Evolutionary conservation across 495 filamentous ascomycete genomes (phyloP).

Genomic region (Neurospora tetrasperma): DNA sequence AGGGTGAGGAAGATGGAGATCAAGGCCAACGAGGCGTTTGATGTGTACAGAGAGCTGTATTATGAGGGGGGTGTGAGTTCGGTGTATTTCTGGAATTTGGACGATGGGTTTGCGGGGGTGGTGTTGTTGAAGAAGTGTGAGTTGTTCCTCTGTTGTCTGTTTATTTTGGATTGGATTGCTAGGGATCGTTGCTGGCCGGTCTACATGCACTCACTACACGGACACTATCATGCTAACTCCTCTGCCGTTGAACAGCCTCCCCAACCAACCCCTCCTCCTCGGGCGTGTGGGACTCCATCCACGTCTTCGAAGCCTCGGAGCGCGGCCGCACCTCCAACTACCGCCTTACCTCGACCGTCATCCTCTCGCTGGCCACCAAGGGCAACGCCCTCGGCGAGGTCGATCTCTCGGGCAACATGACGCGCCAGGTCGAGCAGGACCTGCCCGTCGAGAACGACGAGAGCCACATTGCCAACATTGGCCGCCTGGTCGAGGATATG

Average conservation of each 20-base stretch:
- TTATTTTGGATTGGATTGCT: neutral
- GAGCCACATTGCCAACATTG: conserved; percentile 93
- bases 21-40: conserved; percentile 88
- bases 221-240: no score
- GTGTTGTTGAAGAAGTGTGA: conserved; percentile 89
- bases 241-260: conserved; percentile 9
- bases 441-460: conserved; percentile 80
- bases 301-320: conserved; percentile 94
- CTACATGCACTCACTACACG: no score
- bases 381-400: conserved; percentile 71
- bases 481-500: conserved; percentile 96
- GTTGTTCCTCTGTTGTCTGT: conserved; percentile 11
- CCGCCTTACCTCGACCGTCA: conserved; percentile 95
- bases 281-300: conserved; percentile 95
- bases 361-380: conserved; percentile 69
- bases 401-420: conserved; percentile 96
- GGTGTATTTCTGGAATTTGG: conserved; percentile 97
- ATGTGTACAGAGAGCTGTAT: conserved; percentile 94
- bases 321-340: conserved; percentile 86
- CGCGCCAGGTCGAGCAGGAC: conserved; percentile 86
- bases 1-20: conserved; percentile 87
- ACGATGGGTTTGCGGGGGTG: conserved; percentile 95
- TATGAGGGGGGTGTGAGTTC: conserved; percentile 93
- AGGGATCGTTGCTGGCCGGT: no score
- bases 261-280: conserved; percentile 51